phyloP scores from a whole-genome alignment of 345 rosid genomes.

The Sapria himalayana region DNA sequence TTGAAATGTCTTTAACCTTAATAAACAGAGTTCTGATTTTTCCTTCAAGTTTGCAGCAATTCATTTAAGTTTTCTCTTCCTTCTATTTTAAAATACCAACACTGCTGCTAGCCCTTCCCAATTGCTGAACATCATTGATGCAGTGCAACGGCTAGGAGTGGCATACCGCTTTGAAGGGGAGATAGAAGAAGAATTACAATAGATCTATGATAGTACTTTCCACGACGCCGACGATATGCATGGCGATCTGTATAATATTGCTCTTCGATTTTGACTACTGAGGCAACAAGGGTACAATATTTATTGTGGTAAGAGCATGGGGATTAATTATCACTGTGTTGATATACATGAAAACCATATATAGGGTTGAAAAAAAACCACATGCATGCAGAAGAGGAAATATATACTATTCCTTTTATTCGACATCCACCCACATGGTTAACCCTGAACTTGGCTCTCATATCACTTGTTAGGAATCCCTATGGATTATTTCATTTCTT shows the following conservation, averaged over 20 bases:
- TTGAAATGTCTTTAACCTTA: too few relatives aligned
- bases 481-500: too few relatives aligned
- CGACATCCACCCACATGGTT: too few relatives aligned
- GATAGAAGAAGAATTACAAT: constrained; percentile 5
- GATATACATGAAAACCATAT: neutral
- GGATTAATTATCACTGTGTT: too few relatives aligned
- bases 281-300: constrained; percentile 10
- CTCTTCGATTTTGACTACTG: constrained; percentile 14
- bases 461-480: too few relatives aligned
- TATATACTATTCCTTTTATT: too few relatives aligned
- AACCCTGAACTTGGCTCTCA: too few relatives aligned
- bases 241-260: constrained; percentile 1
- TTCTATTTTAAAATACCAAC: too few relatives aligned
- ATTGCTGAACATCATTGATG: constrained; percentile 13
- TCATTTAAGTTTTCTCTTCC: too few relatives aligned
- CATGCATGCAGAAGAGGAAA: too few relatives aligned
- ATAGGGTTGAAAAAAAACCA: neutral
- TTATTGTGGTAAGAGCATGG: constrained; percentile 11
- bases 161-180: constrained; percentile 11
- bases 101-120: neutral
- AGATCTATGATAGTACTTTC: neutral
- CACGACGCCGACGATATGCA: neutral
- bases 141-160: constrained; percentile 12
- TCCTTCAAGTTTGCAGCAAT: too few relatives aligned
- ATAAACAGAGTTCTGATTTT: too few relatives aligned